Conservation (phyloP, 129 eudicot genomes). For the Flaveria brownii region DNA sequence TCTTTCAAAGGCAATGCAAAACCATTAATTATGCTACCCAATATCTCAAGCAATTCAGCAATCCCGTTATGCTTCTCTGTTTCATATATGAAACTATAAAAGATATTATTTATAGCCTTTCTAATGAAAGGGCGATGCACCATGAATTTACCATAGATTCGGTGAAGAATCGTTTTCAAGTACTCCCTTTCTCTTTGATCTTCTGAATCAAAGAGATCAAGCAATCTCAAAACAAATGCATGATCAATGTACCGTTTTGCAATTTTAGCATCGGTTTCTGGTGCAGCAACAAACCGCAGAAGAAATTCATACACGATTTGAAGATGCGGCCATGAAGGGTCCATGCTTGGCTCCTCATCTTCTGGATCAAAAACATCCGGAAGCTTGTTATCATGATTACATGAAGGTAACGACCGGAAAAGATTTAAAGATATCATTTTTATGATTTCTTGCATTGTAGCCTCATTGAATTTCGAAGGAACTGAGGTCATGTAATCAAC, state of each 20-base stretch:
- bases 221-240: conserved; percentile 50
- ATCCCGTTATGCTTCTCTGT: conserved; percentile 56
- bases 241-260: conserved; percentile 69
- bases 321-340: conserved; percentile 77
- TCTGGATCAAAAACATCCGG: conserved; percentile 64
- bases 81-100: conserved; percentile 49
- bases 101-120: conserved; percentile 60
- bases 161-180: conserved; percentile 67
- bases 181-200: conserved; percentile 79
- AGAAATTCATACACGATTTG: conserved; percentile 74
- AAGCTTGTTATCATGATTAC: conserved; percentile 48
- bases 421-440: conserved; percentile 62
- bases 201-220: conserved; percentile 59
- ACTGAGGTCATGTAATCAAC: conserved; percentile 60
- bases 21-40: conserved; percentile 67
- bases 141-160: conserved; percentile 62
- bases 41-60: conserved; percentile 64
- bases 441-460: conserved; percentile 59
- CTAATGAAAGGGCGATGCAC: conserved; percentile 77
- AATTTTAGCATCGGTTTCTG: conserved; percentile 65
- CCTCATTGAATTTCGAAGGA: conserved; percentile 59
- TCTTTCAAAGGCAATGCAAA: conserved; percentile 66
- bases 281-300: conserved; percentile 60
- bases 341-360: conserved; percentile 69
- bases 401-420: conserved; percentile 60